Evolutionary conservation across 2,329 filamentous ascomycete genomes (phyloP).

Genomic region (Domatiomyces catenatus): DNA sequence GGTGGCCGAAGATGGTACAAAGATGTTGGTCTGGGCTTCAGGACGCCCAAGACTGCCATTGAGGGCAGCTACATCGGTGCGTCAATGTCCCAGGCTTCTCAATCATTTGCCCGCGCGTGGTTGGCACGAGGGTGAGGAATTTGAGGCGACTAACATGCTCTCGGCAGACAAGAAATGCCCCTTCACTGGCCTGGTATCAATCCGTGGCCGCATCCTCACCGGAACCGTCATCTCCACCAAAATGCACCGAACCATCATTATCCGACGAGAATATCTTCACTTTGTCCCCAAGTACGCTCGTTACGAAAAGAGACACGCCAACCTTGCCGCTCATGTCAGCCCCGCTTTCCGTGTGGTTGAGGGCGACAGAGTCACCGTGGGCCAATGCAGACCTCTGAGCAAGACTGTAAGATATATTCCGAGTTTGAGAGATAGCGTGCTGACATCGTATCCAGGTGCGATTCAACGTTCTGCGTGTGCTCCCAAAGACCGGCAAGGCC

Average conservation of each 20-base stretch:
- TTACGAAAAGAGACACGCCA: conserved; percentile 99
- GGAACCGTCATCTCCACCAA: conserved; percentile 99
- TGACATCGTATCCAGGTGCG: conserved; percentile 51
- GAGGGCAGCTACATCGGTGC: conserved; percentile 98
- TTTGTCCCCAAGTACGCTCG: conserved; percentile 98
- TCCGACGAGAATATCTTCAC: conserved; percentile 99
- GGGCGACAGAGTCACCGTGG: conserved; percentile 97
- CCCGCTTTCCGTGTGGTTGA: conserved; percentile 99
- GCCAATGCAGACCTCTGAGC: conserved; percentile 97
- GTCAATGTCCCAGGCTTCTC: conserved; percentile 23
- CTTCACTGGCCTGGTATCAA: conserved; percentile 97
- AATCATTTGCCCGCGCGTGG: not conserved
- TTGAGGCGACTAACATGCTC: conserved; percentile 15
- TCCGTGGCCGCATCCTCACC: conserved; percentile 99
- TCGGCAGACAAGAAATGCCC: conserved; percentile 98
- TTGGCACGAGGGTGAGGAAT: not conserved
- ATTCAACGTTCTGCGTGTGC: conserved; percentile 98
- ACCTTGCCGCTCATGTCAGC: conserved; percentile 96
- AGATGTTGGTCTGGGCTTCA: conserved; percentile 98
- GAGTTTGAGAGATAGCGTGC: not conserved
- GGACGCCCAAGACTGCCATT: conserved; percentile 96
- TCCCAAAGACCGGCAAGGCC: conserved; percentile 90
- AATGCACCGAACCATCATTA: conserved; percentile 99
- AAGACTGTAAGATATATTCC: conserved; percentile 70
- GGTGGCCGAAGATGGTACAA: conserved; percentile 96